These are phyloP conservation scores for Ceratobasidium papillatum DNA, from an alignment of 1,284 basidiomycete genomes.

Conservation along the genomic window DNA sequence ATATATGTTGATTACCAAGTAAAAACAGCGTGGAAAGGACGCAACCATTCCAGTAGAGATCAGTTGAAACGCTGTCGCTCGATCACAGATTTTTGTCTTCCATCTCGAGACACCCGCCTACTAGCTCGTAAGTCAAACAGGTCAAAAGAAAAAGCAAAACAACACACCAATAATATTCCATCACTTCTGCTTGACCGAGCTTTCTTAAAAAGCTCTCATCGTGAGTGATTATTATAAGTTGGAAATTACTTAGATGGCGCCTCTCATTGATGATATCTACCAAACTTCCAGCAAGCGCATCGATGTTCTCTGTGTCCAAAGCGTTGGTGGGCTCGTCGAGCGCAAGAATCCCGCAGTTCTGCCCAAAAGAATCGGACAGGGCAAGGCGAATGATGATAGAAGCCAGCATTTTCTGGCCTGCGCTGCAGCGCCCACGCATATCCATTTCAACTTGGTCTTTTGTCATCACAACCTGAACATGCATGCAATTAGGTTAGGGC, in stretches of 20 bases:
- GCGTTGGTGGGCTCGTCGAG: constrained; percentile 99
- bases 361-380: constrained; percentile 95
- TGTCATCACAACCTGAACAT: constrained; percentile 89
- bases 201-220: constrained; percentile 89
- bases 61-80: constrained; percentile 44
- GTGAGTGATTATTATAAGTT: constrained; percentile 97
- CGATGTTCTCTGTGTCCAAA: constrained; percentile 95
- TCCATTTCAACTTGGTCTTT: constrained; percentile 99
- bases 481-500: constrained; percentile 45
- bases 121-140: not conserved
- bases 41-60: not conserved
- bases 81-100: constrained; percentile 51
- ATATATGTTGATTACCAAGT: not conserved
- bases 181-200: constrained; percentile 84
- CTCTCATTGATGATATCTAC: constrained; percentile 95
- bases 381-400: constrained; percentile 99
- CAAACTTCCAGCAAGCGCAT: constrained; percentile 89
- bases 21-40: not conserved
- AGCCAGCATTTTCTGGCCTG: constrained; percentile 98
- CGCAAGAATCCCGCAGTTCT: constrained; percentile 97
- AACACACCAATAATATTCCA: constrained; percentile 90
- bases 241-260: constrained; percentile 90
- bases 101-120: constrained; percentile 55
- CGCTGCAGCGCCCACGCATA: constrained; percentile 98
- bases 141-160: not conserved